Evolutionary conservation across 1,284 basidiomycete species (phyloP).

Genomic region (Mycocalia duriaeana): DNA sequence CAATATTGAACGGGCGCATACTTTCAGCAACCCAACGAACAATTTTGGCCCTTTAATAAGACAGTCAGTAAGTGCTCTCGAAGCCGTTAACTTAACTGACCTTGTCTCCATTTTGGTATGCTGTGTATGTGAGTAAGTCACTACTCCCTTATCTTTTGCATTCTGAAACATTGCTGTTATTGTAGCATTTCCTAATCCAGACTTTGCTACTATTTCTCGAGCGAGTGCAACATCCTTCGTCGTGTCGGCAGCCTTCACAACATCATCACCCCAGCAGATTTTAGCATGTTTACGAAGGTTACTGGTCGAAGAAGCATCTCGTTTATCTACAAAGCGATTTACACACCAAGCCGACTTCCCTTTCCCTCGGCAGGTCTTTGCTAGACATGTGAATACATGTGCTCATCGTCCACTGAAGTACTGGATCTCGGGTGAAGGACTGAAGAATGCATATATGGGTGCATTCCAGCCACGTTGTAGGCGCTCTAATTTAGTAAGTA

Average conservation of each 20-base stretch:
- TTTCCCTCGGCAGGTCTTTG: slow-evolving; percentile 19
- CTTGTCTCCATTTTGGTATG: slow-evolving; percentile 15
- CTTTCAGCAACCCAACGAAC: slow-evolving; percentile 21
- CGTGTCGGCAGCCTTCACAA: slow-evolving; percentile 17
- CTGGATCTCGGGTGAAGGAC: slow-evolving; percentile 16
- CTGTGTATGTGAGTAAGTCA: slow-evolving; percentile 15
- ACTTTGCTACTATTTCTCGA: slow-evolving; percentile 8
- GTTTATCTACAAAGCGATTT: slow-evolving; percentile 22
- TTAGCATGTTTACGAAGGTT: slow-evolving; percentile 31
- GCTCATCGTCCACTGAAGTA: slow-evolving; percentile 14
- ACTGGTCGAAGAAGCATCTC: slow-evolving; percentile 26
- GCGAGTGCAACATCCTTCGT: slow-evolving; percentile 10
- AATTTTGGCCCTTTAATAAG: slow-evolving; percentile 13
- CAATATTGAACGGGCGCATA: slow-evolving; percentile 12
- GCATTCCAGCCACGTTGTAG: slow-evolving; percentile 17
- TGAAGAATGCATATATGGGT: slow-evolving; percentile 28
- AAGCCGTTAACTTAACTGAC: slow-evolving; percentile 7
- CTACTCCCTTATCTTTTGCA: slow-evolving; percentile 17
- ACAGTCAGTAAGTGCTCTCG: background rate
- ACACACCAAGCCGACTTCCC: slow-evolving; percentile 14
- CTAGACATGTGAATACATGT: slow-evolving; percentile 30
- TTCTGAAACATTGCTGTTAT: slow-evolving; percentile 21
- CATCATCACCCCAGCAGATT: slow-evolving; percentile 31
- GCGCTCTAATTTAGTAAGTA: slow-evolving; percentile 12
- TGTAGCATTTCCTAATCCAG: slow-evolving; percentile 8